A percentile compares a stretch with the other conserved stretches of the same genome.
These are phyloP conservation scores for Sarocladium oryzae DNA, from an alignment of 2,329 filamentous ascomycete species.

Conservation along the genomic window DNA sequence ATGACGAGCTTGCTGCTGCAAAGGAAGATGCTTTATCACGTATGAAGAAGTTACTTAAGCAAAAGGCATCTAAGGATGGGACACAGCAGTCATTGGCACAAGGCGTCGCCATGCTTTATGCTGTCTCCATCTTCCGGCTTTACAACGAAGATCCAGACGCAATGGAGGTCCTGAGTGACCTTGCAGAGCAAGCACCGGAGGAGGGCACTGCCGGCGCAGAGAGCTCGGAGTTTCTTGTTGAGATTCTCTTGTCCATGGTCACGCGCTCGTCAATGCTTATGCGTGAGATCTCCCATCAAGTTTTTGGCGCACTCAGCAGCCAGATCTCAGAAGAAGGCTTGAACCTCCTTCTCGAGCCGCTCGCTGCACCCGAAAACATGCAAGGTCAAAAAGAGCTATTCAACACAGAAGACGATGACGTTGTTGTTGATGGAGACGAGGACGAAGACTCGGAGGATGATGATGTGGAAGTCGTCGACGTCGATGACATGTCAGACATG, in stretches of 20 bases:
- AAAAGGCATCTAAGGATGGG: conserved; percentile 22
- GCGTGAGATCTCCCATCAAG: conserved; percentile 78
- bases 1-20: conserved; percentile 46
- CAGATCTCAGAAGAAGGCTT: conserved; percentile 69
- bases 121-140: conserved; percentile 77
- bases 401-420: conserved; percentile 56
- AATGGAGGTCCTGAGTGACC: conserved; percentile 71
- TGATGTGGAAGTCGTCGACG: conserved; percentile 18
- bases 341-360: conserved; percentile 57
- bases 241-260: conserved; percentile 84
- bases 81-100: conserved; percentile 39
- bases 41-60: conserved; percentile 46
- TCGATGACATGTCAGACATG: conserved; percentile 36
- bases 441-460: conserved; percentile 28
- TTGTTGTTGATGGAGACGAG: conserved; percentile 39
- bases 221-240: conserved; percentile 68
- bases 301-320: conserved; percentile 75
- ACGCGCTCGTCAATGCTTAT: conserved; percentile 79
- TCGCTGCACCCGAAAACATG: conserved; percentile 72
- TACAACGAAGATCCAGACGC: conserved; percentile 88
- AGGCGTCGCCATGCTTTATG: conserved; percentile 74
- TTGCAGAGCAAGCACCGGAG: conserved; percentile 68
- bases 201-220: conserved; percentile 40
- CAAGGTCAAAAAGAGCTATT: conserved; percentile 85
- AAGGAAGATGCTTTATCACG: conserved; percentile 45